phyloP scores from a whole-genome alignment of 306 rosid genomes.

The Inga oerstediana region DNA sequence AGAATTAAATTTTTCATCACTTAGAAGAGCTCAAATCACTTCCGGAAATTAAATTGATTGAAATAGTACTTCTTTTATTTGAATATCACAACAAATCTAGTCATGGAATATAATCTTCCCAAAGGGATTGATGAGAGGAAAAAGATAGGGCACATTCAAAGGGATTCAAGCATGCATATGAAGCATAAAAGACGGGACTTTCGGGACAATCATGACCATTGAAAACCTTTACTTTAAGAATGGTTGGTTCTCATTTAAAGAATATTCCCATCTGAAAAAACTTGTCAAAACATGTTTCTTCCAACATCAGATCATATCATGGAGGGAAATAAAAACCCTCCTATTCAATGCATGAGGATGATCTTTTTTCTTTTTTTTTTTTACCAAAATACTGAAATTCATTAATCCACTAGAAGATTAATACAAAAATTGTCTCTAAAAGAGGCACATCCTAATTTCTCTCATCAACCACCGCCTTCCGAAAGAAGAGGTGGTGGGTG shows the following conservation, averaged over 20 bases:
- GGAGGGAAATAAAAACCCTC: neutral
- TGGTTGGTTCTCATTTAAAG: constrained; percentile 52
- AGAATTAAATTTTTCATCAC: neutral
- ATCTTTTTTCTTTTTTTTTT: neutral
- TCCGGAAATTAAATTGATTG: neutral
- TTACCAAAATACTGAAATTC: no score
- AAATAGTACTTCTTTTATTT: neutral
- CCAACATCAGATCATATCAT: constrained; percentile 22
- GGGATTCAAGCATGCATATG: neutral
- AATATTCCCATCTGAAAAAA: constrained; percentile 31
- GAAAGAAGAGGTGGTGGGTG: no score
- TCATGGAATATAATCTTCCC: neutral
- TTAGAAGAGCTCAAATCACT: neutral
- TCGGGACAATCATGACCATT: constrained; percentile 44
- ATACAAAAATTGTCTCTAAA: no score
- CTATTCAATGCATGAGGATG: neutral
- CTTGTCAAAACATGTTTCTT: constrained; percentile 43
- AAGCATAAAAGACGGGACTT: constrained; percentile 38
- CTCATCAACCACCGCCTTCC: no score
- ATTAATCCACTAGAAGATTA: no score
- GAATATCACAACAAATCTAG: neutral
- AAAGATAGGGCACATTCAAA: constrained; percentile 10
- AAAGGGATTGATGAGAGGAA: neutral
- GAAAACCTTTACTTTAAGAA: constrained; percentile 46
- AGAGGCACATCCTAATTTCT: no score